Conservation (phyloP, 129 eudicot genomes). For the Chrysanthemum lavandulifolium region DNA sequence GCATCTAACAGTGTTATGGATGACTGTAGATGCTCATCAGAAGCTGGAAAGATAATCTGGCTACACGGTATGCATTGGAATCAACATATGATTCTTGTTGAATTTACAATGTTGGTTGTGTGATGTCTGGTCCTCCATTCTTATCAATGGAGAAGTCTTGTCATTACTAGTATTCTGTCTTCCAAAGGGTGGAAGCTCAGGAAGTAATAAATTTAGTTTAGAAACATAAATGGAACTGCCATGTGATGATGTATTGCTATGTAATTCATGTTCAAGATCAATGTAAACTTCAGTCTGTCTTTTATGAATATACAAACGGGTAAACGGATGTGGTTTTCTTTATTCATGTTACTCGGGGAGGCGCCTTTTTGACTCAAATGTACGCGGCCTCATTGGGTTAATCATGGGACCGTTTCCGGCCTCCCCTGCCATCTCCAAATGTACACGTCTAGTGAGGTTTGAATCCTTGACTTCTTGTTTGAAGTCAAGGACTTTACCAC, state of each 20-base stretch:
- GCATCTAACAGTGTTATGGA: slow-evolving; percentile 38
- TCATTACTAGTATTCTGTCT: background rate
- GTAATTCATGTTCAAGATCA: slow-evolving; percentile 5
- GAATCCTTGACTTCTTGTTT: no score
- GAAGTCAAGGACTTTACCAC: no score
- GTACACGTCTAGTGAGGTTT: no score
- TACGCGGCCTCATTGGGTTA: no score
- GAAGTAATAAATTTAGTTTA: slow-evolving; percentile 6
- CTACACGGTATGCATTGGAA: slow-evolving; percentile 19
- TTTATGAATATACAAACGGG: background rate
- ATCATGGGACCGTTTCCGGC: no score
- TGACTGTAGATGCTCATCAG: slow-evolving; percentile 26
- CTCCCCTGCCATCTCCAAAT: no score
- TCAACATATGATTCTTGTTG: slow-evolving; percentile 26
- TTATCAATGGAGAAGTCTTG: background rate
- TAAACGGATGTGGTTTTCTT: no score
- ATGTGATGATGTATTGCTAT: background rate
- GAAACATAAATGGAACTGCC: background rate
- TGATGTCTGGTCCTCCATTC: slow-evolving; percentile 6
- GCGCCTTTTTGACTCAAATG: no score
- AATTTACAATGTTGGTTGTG: slow-evolving; percentile 3
- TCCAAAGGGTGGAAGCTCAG: slow-evolving; percentile 24
- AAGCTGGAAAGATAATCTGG: slow-evolving; percentile 53
- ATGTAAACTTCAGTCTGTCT: background rate
- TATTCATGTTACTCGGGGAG: no score